Percentiles rank a stretch among this genome's conserved stretches.
These are phyloP conservation scores for Solanum neorickii DNA, from an alignment of 257 asterid species.

Conservation along the genomic window DNA sequence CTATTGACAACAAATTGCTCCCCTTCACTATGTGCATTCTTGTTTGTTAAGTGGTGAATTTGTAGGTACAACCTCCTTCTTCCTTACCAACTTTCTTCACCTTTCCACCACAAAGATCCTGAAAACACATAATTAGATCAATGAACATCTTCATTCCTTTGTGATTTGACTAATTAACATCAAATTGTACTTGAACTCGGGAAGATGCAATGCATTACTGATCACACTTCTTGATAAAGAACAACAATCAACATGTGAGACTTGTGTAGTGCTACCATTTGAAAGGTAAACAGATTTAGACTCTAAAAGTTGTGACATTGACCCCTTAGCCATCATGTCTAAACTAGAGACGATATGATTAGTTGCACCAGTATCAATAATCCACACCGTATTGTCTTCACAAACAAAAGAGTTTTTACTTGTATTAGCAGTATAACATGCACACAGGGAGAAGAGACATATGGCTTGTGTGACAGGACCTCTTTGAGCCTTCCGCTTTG, in stretches of 20 bases:
- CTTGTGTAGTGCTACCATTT: neutral
- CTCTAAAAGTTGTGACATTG: neutral
- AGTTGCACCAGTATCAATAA: neutral
- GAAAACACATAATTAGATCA: neutral
- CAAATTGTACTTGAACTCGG: neutral
- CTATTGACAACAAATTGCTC: neutral
- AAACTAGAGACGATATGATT: neutral
- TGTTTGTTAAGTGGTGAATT: neutral
- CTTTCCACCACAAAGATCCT: neutral
- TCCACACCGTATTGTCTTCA: neutral
- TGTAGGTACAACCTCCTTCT: neutral
- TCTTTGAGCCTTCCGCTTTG: neutral
- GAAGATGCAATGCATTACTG: neutral
- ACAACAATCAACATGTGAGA: neutral
- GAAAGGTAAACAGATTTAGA: neutral
- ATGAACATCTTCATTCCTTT: neutral
- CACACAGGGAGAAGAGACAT: too few species aligned
- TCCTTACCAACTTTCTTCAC: neutral
- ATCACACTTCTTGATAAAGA: neutral
- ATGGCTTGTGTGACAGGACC: neutral
- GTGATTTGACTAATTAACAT: neutral
- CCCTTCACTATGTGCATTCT: neutral
- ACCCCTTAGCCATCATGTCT: neutral
- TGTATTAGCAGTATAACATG: neutral
- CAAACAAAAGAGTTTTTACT: neutral